Conservation (phyloP, 495 filamentous ascomycete genomes). For the Pseudoneurospora amorphoporcata region DNA sequence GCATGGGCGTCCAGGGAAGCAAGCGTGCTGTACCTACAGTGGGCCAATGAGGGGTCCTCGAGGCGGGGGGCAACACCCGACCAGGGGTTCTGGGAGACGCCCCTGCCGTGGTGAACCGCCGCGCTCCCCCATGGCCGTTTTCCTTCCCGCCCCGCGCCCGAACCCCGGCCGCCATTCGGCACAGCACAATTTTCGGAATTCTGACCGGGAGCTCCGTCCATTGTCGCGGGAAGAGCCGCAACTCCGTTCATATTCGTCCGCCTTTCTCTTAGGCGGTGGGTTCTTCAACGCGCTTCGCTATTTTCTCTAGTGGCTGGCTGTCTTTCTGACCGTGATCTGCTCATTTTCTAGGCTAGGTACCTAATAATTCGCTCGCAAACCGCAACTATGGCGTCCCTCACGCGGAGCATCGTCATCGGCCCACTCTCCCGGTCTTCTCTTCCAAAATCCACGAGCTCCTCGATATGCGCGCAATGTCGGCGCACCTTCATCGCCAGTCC, state of each 20-base stretch:
- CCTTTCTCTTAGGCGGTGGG: background rate
- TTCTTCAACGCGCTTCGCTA: background rate
- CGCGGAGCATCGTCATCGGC: background rate
- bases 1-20: background rate
- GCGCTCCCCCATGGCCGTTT: background rate
- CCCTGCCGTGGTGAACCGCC: background rate
- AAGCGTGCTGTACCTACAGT: background rate
- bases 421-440: background rate
- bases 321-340: background rate
- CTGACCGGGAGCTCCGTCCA: background rate
- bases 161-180: background rate
- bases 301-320: background rate
- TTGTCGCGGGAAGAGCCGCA: background rate
- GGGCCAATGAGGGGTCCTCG: background rate
- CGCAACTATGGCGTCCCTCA: slow-evolving; percentile 10
- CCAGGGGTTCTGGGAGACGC: background rate
- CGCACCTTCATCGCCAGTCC: slow-evolving; percentile 44
- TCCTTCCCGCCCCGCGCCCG: background rate
- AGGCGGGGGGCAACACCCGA: background rate
- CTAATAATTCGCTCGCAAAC: background rate
- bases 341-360: background rate
- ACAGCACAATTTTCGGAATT: background rate
- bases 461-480: slow-evolving; percentile 34
- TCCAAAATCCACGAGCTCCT: slow-evolving; percentile 3
- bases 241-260: background rate